A percentile compares a stretch with the other conserved stretches of the same genome.
phyloP scores from a whole-genome alignment of 768 basidiomycete species.

The Lentinula sp. region DNA sequence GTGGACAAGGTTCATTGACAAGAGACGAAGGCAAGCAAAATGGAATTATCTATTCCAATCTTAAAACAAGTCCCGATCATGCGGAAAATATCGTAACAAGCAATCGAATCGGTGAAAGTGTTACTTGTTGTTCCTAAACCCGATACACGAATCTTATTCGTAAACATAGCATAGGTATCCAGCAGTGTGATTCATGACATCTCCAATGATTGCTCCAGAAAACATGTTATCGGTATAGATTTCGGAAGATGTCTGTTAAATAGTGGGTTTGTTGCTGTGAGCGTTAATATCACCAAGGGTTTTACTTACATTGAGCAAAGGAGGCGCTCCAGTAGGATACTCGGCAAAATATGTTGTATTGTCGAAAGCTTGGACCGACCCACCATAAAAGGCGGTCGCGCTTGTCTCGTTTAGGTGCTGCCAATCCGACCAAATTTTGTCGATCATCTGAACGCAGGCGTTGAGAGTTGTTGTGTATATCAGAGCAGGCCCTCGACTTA shows the following conservation, averaged over 20 bases:
- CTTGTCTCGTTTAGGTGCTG: not conserved
- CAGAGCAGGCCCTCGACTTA: not conserved
- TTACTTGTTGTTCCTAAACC: no score
- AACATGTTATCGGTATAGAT: constrained; percentile 22
- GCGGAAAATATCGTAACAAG: no score
- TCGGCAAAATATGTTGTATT: constrained; percentile 2
- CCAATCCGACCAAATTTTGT: constrained; percentile 8
- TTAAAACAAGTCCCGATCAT: no score
- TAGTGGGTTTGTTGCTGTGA: not conserved
- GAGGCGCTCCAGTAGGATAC: constrained; percentile 7
- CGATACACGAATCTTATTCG: constrained; percentile 12
- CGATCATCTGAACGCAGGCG: constrained; percentile 1
- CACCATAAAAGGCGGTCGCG: constrained; percentile 1
- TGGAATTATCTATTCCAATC: no score
- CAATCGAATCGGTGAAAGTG: no score
- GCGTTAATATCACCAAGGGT: not conserved
- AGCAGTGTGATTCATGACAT: constrained; percentile 23
- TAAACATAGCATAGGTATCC: constrained; percentile 28
- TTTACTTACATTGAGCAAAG: constrained; percentile 20
- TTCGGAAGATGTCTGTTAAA: not conserved
- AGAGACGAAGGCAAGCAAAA: no score
- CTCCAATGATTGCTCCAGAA: constrained; percentile 14
- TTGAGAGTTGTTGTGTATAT: no score
- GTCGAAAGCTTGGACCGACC: constrained; percentile 5
- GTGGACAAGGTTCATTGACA: no score